Evolutionary conservation across 768 basidiomycete species (phyloP), one percentile per base, ranked within the genome.

Genomic region (Thelephora aurantiotincta): DNA sequence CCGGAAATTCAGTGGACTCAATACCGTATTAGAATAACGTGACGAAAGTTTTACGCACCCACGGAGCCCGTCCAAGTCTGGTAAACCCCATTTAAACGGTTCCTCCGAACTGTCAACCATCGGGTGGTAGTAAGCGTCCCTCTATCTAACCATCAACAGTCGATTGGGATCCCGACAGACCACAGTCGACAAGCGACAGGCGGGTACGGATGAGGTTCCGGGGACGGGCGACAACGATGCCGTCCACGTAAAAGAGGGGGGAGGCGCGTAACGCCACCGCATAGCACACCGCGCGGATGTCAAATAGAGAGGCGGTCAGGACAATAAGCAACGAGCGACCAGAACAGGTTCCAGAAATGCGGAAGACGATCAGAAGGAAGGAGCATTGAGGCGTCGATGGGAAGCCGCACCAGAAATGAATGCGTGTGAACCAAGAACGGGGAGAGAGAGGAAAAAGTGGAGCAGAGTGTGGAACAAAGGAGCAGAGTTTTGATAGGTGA

Each of bases 81-180:
- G 90, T 52, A 92, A 67, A 3, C 89, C 92, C 94, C 94, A 99
- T 56, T 90, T 88, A 62, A 99, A 98, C 0, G 86, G 81, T 52
- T 97, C 93, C 48, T 91, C 82, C 0, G 91, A 94, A 35, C 78
- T 75, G 59, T 97, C 92, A 6, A 94, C 85, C 0, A 81, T 76
- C 0, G 94, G 94, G 57, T 91, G 79, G 58, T 86, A 85, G 63
- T 99, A 99, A 7, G 90, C 94, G 50, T 94, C 89, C 49, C 85
- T 70, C 91, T 96, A 58, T 4, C 45, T 37, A 42, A 47, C 33
- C 26, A 46, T 35, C 5, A 3, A 11, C 16, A 11, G 37, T 16
- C 37, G 37, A 16, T 41, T 30, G 4, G 26, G 26, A 30, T 30
- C 26, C 26, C 26, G 5, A 30, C 4, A 9, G 26, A 30, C 26